These are phyloP conservation scores for Fusarium sp. DNA, from an alignment of 2,329 filamentous ascomycete species.

Conservation along the genomic window DNA sequence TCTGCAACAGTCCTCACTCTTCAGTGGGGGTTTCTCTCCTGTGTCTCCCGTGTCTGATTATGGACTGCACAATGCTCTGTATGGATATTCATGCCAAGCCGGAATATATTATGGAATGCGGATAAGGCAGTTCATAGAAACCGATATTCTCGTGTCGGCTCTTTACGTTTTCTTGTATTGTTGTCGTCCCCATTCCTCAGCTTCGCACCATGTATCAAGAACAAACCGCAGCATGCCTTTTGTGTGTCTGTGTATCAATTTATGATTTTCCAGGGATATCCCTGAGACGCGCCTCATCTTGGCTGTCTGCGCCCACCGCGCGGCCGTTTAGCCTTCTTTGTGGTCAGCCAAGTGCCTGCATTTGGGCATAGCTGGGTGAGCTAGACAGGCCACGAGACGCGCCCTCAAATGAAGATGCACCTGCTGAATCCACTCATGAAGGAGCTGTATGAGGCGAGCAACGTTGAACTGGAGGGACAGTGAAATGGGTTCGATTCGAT, in stretches of 20 bases:
- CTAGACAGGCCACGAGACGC: slow-evolving; percentile 37
- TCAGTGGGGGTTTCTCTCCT: slow-evolving; percentile 17
- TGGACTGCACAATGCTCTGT: neutral
- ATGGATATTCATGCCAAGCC: neutral
- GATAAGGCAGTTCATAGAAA: slow-evolving; percentile 14
- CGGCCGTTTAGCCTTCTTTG: slow-evolving; percentile 30
- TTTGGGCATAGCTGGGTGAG: slow-evolving; percentile 21
- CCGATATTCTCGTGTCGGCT: slow-evolving; percentile 11
- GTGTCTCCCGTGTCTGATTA: neutral
- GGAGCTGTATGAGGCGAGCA: slow-evolving; percentile 23
- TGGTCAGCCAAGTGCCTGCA: slow-evolving; percentile 23
- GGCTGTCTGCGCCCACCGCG: slow-evolving; percentile 30
- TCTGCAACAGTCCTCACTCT: slow-evolving; percentile 7
- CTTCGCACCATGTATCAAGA: slow-evolving; percentile 22
- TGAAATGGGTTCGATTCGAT: neutral
- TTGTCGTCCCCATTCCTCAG: slow-evolving; percentile 39
- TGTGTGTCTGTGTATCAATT: neutral
- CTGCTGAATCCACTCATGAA: slow-evolving; percentile 15
- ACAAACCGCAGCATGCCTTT: neutral
- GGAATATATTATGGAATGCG: slow-evolving; percentile 27
- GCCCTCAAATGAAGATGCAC: slow-evolving; percentile 38
- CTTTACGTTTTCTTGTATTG: slow-evolving; percentile 10
- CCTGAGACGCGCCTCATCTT: slow-evolving; percentile 43
- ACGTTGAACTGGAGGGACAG: slow-evolving; percentile 7
- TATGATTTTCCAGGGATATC: slow-evolving; percentile 37